Conservation (phyloP, 305 asterid species). For the Fraxinus dipetala region DNA sequence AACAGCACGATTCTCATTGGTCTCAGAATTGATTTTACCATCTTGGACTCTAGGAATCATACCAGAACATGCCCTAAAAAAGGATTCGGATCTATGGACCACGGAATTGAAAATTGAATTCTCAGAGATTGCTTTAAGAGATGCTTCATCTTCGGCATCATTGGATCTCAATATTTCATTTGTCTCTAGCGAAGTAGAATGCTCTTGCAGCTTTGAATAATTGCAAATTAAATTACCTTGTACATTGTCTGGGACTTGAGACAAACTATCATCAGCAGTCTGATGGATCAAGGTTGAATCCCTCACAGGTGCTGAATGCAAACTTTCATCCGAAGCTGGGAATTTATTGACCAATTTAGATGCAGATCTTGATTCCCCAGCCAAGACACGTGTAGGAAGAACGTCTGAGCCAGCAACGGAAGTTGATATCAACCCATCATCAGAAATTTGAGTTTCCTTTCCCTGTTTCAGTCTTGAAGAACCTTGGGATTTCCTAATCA, state of each 20-base stretch:
- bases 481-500: slow-evolving; percentile 40
- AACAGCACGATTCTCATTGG: slow-evolving; percentile 27
- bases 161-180: slow-evolving; percentile 25
- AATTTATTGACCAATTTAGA: slow-evolving; percentile 30
- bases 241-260: slow-evolving; percentile 26
- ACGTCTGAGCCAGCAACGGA: slow-evolving; percentile 37
- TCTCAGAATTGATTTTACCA: slow-evolving; percentile 26
- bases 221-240: slow-evolving; percentile 18
- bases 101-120: slow-evolving; percentile 25
- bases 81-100: slow-evolving; percentile 25
- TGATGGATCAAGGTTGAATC: slow-evolving; percentile 22
- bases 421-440: slow-evolving; percentile 34
- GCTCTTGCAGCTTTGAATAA: slow-evolving; percentile 27
- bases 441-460: slow-evolving; percentile 36
- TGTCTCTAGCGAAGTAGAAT: slow-evolving; percentile 24
- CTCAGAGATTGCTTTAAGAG: slow-evolving; percentile 26
- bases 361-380: slow-evolving; percentile 30
- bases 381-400: slow-evolving; percentile 13
- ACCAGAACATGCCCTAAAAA: slow-evolving; percentile 39
- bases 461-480: slow-evolving; percentile 45
- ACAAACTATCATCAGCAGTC: slow-evolving; percentile 25
- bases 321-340: slow-evolving; percentile 30
- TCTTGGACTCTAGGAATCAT: slow-evolving; percentile 30
- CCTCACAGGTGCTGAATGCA: slow-evolving; percentile 24
- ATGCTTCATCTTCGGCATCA: slow-evolving; percentile 28